These are phyloP conservation scores for Debaryomyces udenii DNA, from an alignment of 1,139 yeast genomes.

Conservation along the genomic window DNA sequence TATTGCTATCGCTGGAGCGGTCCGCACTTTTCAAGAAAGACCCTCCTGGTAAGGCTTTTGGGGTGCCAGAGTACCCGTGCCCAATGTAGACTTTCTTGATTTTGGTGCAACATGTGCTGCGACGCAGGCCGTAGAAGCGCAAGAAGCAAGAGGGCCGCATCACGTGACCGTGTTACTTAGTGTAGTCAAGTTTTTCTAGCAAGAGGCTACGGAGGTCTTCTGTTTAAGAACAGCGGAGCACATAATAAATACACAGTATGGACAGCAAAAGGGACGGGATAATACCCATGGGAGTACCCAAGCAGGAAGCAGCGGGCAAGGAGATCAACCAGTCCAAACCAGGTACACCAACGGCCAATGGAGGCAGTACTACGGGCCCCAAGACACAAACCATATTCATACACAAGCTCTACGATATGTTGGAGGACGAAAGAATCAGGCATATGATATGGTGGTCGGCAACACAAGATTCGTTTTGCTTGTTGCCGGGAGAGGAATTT, in stretches of 20 bases:
- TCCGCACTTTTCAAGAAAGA: no score
- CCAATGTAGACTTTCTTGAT: no score
- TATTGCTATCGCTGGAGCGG: no score
- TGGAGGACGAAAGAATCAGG: constrained; percentile 53
- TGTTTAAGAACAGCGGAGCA: background rate
- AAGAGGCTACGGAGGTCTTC: background rate
- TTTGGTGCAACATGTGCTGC: no score
- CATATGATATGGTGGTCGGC: constrained; percentile 52
- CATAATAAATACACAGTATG: background rate
- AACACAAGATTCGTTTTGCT: constrained; percentile 40
- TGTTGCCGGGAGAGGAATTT: constrained; percentile 59
- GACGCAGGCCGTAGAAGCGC: no score
- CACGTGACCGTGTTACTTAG: no score
- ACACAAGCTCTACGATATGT: constrained; percentile 65
- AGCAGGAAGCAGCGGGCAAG: background rate
- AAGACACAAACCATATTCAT: constrained; percentile 61
- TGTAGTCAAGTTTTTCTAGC: no score
- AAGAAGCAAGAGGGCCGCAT: background rate
- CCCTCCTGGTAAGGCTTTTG: no score
- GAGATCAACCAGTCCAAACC: background rate
- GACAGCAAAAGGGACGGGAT: background rate
- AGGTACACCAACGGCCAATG: background rate
- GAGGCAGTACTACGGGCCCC: constrained; percentile 9
- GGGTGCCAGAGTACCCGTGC: no score
- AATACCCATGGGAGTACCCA: background rate